Conservation (phyloP, 148 eudicot genomes). For the Suaeda aralocaspica region DNA sequence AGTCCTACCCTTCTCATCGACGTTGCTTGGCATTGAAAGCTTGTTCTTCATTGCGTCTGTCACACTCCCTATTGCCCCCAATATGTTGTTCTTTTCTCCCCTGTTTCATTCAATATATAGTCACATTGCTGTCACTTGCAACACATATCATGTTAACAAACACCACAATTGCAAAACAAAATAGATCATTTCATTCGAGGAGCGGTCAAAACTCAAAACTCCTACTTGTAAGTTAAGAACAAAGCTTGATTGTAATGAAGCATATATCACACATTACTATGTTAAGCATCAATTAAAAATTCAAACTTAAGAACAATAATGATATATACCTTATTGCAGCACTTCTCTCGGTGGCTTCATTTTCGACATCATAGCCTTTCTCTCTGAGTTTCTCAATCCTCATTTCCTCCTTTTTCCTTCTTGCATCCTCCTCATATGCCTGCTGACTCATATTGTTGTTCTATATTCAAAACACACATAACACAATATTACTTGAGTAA, state of each 20-base stretch:
- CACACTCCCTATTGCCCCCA: constrained; percentile 38
- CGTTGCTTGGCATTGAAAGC: constrained; percentile 36
- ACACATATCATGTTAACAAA: no score
- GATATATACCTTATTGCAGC: constrained; percentile 33
- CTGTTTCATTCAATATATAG: constrained; percentile 5
- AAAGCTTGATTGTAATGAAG: no score
- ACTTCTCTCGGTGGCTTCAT: constrained; percentile 23
- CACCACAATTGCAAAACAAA: no score
- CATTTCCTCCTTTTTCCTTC: constrained; percentile 47
- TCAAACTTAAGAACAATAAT: no score
- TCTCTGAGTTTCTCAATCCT: constrained; percentile 32
- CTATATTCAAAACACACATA: no score
- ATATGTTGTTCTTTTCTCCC: constrained; percentile 33
- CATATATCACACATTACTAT: no score
- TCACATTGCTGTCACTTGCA: no score
- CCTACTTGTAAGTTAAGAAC: no score
- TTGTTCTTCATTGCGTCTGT: constrained; percentile 46
- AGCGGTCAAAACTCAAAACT: no score
- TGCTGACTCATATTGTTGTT: constrained; percentile 24
- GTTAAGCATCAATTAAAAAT: no score
- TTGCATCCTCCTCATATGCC: constrained; percentile 40
- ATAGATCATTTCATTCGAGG: no score
- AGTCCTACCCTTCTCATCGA: constrained; percentile 7
- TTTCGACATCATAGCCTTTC: constrained; percentile 23
- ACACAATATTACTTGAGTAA: no score